Evolutionary conservation across 2,329 filamentous ascomycete genomes (phyloP).

Genomic region (Fusarium subglutinans): DNA sequence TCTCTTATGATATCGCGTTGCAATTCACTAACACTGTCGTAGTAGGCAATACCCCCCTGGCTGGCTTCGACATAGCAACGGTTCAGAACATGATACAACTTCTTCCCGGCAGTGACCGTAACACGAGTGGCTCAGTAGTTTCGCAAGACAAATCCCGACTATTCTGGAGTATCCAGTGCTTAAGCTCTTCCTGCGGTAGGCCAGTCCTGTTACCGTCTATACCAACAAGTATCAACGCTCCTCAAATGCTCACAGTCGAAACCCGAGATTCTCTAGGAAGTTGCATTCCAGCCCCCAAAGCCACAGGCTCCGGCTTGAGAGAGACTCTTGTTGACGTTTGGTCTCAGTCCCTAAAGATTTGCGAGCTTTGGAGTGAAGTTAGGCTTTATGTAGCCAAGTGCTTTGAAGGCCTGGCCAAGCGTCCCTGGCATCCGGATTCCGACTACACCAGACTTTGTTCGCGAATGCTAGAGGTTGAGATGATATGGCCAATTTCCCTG

Average conservation of each 20-base stretch:
- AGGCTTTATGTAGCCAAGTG: conserved; percentile 18
- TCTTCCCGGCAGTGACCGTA: not conserved
- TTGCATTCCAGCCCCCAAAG: not conserved
- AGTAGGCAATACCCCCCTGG: conserved; percentile 11
- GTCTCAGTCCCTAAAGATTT: not conserved
- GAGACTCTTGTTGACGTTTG: not conserved
- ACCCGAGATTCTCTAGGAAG: not conserved
- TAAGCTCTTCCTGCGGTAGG: not conserved
- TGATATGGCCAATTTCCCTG: not conserved
- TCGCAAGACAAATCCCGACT: not conserved
- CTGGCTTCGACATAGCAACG: conserved; percentile 18
- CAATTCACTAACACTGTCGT: not conserved
- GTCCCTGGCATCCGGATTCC: conserved; percentile 19
- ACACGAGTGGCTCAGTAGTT: not conserved
- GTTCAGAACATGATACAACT: conserved; percentile 11
- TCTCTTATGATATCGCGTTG: fast-evolving
- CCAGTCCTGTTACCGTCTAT: not conserved
- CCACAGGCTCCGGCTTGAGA: fast-evolving
- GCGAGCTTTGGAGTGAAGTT: conserved; percentile 6
- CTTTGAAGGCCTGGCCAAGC: not conserved
- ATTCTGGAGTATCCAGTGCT: conserved; percentile 10
- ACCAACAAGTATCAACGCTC: not conserved
- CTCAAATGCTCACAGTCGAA: not conserved
- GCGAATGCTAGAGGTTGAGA: not conserved
- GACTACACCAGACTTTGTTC: conserved; percentile 19